Conservation (phyloP, 495 filamentous ascomycete species). For the Rostrohypoxylon terebratum region DNA sequence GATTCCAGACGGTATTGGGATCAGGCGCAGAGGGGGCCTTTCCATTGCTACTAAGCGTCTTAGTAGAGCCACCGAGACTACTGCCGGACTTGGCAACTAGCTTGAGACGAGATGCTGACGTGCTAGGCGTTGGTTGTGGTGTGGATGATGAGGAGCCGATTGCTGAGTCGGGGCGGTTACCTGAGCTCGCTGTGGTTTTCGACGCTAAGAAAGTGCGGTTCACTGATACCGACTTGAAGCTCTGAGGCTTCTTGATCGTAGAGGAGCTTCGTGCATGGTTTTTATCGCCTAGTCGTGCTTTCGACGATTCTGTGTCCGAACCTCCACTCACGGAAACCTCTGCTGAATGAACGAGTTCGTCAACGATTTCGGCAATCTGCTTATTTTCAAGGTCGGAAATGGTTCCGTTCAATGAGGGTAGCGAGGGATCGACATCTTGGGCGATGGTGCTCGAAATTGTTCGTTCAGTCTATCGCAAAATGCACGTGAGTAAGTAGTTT, state of each 20-base stretch:
- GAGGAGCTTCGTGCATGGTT: constrained; percentile 75
- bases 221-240: constrained; percentile 95
- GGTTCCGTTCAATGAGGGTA: constrained; percentile 59
- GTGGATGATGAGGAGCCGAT: constrained; percentile 49
- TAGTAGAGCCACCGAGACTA: constrained; percentile 57
- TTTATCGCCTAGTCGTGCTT: constrained; percentile 63
- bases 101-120: constrained; percentile 59
- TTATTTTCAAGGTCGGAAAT: constrained; percentile 62
- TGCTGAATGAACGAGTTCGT: constrained; percentile 63
- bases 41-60: constrained; percentile 64
- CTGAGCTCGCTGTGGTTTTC: constrained; percentile 56
- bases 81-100: constrained; percentile 67
- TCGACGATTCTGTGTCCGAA: constrained; percentile 75
- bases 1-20: constrained; percentile 92
- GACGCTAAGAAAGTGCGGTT: constrained; percentile 85
- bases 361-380: constrained; percentile 62
- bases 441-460: constrained; percentile 45
- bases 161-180: constrained; percentile 65
- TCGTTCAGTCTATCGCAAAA: constrained; percentile 43
- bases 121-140: constrained; percentile 52
- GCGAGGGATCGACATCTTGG: constrained; percentile 59
- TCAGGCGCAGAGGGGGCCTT: constrained; percentile 67
- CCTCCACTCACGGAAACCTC: constrained; percentile 71
- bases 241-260: constrained; percentile 79
- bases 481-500: constrained; percentile 31